A percentile compares a stretch with the other conserved stretches of the same genome.
phyloP scores from a whole-genome alignment of 495 filamentous ascomycete genomes.

The Aspergillus diversus region DNA sequence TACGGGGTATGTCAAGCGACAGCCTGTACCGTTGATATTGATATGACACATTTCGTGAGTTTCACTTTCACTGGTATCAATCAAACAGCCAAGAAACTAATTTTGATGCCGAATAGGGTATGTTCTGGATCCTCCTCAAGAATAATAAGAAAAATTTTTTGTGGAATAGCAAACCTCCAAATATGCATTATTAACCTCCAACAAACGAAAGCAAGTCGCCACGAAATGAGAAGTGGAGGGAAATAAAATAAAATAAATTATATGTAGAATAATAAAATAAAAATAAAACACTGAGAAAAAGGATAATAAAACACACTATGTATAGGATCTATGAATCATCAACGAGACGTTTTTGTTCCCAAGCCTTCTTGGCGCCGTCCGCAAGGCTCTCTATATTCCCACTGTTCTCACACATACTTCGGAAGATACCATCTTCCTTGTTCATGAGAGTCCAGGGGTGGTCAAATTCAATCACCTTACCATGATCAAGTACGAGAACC shows the following conservation, averaged over 20 bases:
- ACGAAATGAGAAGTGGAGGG: neutral
- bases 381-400: constrained; percentile 77
- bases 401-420: constrained; percentile 93
- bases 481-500: constrained; percentile 94
- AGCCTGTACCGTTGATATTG: too few species aligned
- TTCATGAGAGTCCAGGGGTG: constrained; percentile 80
- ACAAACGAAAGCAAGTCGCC: neutral
- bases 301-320: constrained; percentile 15
- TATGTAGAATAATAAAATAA: constrained; percentile 1
- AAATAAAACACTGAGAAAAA: constrained; percentile 11
- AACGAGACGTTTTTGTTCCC: constrained; percentile 56
- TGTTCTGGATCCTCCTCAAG: too few species aligned
- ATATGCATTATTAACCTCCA: neutral
- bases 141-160: too few species aligned
- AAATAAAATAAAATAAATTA: neutral
- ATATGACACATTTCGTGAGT: too few species aligned
- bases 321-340: constrained; percentile 46
- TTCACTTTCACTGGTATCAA: too few species aligned
- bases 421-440: constrained; percentile 71
- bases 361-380: constrained; percentile 77
- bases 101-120: too few species aligned
- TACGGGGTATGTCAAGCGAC: too few species aligned
- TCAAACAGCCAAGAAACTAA: too few species aligned
- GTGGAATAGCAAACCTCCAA: neutral
- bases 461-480: constrained; percentile 83